Evolutionary conservation across 78 protist species (phyloP).

Genomic region (Dictyostelium firmibasis): DNA sequence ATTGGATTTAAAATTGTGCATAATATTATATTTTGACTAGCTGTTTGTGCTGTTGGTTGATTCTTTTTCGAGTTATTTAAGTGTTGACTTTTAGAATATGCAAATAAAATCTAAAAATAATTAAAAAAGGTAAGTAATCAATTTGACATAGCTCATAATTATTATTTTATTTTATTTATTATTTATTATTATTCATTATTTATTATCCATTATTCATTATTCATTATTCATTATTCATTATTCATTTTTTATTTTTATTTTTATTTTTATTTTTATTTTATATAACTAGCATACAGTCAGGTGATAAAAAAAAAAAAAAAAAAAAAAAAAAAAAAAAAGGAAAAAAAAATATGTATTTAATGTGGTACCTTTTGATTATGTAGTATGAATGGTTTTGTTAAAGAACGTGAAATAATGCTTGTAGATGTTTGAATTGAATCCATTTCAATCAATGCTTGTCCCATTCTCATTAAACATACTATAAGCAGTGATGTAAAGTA

Average conservation of each 20-base stretch:
- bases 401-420: not conserved
- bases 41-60: not conserved
- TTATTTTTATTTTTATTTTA: not conserved
- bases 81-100: constrained; percentile 78
- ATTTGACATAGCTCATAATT: too few relatives aligned
- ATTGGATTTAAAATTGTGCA: constrained; percentile 72
- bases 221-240: too few relatives aligned
- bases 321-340: not conserved
- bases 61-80: constrained; percentile 23
- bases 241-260: not conserved
- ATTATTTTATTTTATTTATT: not conserved
- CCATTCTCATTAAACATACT: constrained; percentile 63
- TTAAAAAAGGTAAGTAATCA: not conserved
- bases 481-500: not conserved
- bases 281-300: not conserved
- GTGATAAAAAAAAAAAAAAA: not conserved
- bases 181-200: not conserved
- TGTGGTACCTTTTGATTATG: constrained; percentile 34
- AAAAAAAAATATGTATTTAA: not conserved
- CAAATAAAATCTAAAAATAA: constrained; percentile 17
- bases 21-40: constrained; percentile 43
- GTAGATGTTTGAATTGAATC: constrained; percentile 71
- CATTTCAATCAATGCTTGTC: constrained; percentile 81
- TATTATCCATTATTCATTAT: too few relatives aligned
- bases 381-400: constrained; percentile 26